A percentile compares a stretch with the other conserved stretches of the same genome.
Evolutionary conservation across 2,329 filamentous ascomycete species (phyloP).

Genomic region (Penicillium sp.): DNA sequence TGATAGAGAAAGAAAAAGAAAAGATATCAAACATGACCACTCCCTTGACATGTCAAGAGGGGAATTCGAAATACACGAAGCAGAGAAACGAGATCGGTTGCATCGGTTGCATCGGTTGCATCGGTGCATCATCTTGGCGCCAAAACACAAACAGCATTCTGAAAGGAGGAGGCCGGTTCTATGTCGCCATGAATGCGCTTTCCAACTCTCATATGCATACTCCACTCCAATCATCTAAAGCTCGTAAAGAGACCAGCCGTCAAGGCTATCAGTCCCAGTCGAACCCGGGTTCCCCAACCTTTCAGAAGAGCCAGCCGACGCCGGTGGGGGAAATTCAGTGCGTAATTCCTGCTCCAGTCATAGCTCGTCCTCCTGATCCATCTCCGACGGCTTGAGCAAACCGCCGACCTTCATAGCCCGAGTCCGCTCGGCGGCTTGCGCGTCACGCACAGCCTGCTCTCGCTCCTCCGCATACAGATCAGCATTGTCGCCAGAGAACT

Average conservation of each 20-base stretch:
- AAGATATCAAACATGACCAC: constrained; percentile 19
- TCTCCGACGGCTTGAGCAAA: constrained; percentile 93
- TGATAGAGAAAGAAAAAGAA: constrained; percentile 7
- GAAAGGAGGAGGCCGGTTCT: constrained; percentile 7
- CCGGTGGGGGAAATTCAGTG: constrained; percentile 57
- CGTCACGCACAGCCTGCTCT: constrained; percentile 84
- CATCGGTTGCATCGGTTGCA: not conserved
- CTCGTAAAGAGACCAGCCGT: constrained; percentile 69
- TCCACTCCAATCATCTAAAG: constrained; percentile 41
- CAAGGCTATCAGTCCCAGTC: constrained; percentile 44
- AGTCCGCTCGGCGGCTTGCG: constrained; percentile 85
- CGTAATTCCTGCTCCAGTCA: constrained; percentile 77
- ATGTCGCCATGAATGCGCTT: constrained; percentile 2
- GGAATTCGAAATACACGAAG: constrained; percentile 8
- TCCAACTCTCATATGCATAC: constrained; percentile 1
- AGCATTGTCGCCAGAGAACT: constrained; percentile 93
- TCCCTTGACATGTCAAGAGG: not conserved
- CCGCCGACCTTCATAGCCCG: constrained; percentile 93
- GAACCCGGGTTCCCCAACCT: constrained; percentile 23
- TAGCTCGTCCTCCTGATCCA: constrained; percentile 78
- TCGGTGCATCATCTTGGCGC: constrained; percentile 6
- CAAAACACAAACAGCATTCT: not conserved
- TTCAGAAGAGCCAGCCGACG: constrained; percentile 30
- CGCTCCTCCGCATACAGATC: constrained; percentile 94
- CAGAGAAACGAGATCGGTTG: constrained; percentile 1